Base-by-base conservation (phyloP, 257 asterid species). In the Ilex asprella region DNA sequence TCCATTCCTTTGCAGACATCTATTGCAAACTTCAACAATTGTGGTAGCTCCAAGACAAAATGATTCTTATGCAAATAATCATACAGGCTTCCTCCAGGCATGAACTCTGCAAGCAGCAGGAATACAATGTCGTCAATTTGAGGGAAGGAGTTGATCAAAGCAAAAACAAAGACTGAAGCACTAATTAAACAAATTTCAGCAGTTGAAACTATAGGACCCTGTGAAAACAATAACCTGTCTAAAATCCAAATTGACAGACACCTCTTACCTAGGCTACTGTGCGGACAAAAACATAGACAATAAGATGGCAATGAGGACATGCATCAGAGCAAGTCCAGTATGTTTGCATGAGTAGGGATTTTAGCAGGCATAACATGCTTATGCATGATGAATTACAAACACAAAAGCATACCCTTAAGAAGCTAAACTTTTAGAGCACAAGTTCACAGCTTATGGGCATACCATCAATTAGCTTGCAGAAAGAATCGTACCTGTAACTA, bases 1-100 rank as follows among this genome's bases (percentile, higher is more conserved):
- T 84, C 95, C 96, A 91, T 88, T 66, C 96, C 98, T 72, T 82
- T 76, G 86, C 95, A 88, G 78, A 86, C 83, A 77, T 91, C 98
- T 67, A 84, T 84, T 56, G 95, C 85, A 53, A 82, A 86, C 77
- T 77, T 86, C 81, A 91, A 74, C 75, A 84, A 75, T 74, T 81
- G 87, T 2, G 88, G 78, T 63, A 88, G 82, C 77, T 80, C 80
- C 81, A 87, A 66, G 51, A 47, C 64, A 15, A 46, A 70, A 70
- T 72, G 90, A 73, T 82, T 75, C 75, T 82, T 81, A 47, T 80
- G 94, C 83, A 88, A 75, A 82, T 86, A 82, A 3, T 91, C 90
- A 31, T 84, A 86, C 46, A 91, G 76, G 85, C 90, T 91, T 58
- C 98, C 95, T 51, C 95, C 81, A 12, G 90, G 78, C 98, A 88